Conservation (phyloP, 768 basidiomycete species). For the Amanita jacksonii region DNA sequence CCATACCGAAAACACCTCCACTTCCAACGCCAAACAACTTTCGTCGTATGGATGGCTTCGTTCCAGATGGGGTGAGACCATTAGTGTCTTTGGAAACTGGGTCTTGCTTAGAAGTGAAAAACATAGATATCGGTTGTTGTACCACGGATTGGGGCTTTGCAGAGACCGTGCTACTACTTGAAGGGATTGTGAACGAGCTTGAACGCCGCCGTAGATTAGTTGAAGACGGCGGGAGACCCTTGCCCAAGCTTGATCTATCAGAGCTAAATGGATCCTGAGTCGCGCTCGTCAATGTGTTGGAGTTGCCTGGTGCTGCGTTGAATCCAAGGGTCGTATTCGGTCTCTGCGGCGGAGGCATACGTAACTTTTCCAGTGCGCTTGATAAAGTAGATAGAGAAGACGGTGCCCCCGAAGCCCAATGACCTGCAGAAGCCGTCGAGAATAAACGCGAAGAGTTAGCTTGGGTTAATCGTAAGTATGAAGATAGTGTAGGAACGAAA, state of each 20-base stretch:
- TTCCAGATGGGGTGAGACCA: slow-evolving; percentile 8
- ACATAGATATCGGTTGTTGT: slow-evolving; percentile 21
- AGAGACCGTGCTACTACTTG: slow-evolving; percentile 1
- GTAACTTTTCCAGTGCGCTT: slow-evolving; percentile 61
- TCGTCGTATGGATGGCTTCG: slow-evolving; percentile 12
- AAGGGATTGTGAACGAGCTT: background rate
- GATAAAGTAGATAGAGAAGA: slow-evolving; percentile 58
- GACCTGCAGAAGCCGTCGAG: slow-evolving; percentile 9
- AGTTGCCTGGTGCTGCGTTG: slow-evolving; percentile 27
- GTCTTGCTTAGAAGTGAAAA: slow-evolving; percentile 12
- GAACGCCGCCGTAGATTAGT: slow-evolving; percentile 3
- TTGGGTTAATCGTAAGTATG: background rate
- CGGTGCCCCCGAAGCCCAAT: slow-evolving; percentile 13
- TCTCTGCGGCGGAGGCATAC: slow-evolving; percentile 51
- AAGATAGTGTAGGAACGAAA: background rate
- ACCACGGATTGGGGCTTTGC: slow-evolving; percentile 13
- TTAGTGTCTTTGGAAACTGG: slow-evolving; percentile 9
- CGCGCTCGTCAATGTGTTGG: slow-evolving; percentile 10
- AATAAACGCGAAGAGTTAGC: slow-evolving; percentile 12
- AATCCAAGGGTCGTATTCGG: slow-evolving; percentile 70
- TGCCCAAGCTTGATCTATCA: slow-evolving; percentile 13
- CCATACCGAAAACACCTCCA: slow-evolving; percentile 15
- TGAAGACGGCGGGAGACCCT: background rate
- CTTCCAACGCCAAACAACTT: slow-evolving; percentile 18
- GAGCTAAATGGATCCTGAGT: slow-evolving; percentile 17